Evolutionary conservation across 208 protist genomes (phyloP), one percentile per base, ranked within the genome.

Genomic region (Leishmania major): DNA sequence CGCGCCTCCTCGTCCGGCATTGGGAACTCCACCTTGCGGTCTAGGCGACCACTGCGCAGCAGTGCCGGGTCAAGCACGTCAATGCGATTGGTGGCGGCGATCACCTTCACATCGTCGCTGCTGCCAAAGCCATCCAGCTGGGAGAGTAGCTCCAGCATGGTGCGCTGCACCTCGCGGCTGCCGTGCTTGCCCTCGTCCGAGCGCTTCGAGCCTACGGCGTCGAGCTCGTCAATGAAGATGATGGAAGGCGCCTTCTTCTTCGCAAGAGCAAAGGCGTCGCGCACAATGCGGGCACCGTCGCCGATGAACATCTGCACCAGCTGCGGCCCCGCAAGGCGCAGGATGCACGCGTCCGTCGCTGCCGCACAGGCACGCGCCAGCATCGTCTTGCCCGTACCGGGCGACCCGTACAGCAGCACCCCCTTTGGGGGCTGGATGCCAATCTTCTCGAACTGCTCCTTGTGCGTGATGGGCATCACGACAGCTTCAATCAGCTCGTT

Each of bases 21-120:
- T 8, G 99, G 99, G 84, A 99, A 99, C 93, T 99, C 99, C 75
- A 99, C 99, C 92, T 99, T 99, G 75, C 99, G 87, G 87, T 99
- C 99, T 0, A 99, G 87, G 75, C 99, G 95, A 25, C 99, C 99
- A 72, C 98, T 99, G 66, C 99, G 96, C 25, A 99, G 93, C 31
- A 99, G 93, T 5, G 99, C 99, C n/a, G 99, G 99, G 92, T 99
- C 99, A 10, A 99, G 95, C 74, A 99, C 99, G 89, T 99, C 99
- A 73, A 99, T 99, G 82, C 99, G 94, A 89, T 99, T 99, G 11
- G 99, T 99, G 22, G 99, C 99, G 3, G 99, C 99, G 84, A 99
- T 99, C 28, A 99, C 99, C 94, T 99, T 99, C 40, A 99, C 99
- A 62, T 98, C 91, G 55, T 99, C 96, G 77, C 98, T 96, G 86